Evolutionary conservation across 1,139 yeast species (phyloP).

Genomic region (Nakaseomyces kungkrabaensis): DNA sequence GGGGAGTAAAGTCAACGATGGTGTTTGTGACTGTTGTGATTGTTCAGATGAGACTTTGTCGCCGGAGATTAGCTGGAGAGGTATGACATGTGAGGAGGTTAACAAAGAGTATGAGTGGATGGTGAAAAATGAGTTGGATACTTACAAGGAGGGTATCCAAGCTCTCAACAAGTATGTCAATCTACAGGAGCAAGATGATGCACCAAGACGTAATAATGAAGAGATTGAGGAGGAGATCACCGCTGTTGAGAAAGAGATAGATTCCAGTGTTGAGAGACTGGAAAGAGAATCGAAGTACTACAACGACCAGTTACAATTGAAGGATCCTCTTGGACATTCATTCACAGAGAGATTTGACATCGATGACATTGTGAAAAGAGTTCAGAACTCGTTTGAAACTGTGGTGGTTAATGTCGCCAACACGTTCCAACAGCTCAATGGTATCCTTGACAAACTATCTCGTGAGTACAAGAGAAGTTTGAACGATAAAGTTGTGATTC

Average conservation of each 20-base stretch:
- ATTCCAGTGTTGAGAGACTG: slow-evolving; percentile 6
- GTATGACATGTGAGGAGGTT: slow-evolving; percentile 45
- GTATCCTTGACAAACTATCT: slow-evolving; percentile 24
- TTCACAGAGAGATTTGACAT: slow-evolving; percentile 18
- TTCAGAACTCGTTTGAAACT: slow-evolving; percentile 15
- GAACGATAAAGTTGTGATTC: slow-evolving; percentile 31
- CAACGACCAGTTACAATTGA: slow-evolving; percentile 12
- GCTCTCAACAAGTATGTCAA: slow-evolving; percentile 23
- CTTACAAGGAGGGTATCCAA: slow-evolving; percentile 19
- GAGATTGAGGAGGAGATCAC: slow-evolving; percentile 11
- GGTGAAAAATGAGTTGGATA: slow-evolving; percentile 21
- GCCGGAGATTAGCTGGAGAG: slow-evolving; percentile 10
- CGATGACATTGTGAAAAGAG: slow-evolving; percentile 8
- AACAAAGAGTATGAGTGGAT: slow-evolving; percentile 31
- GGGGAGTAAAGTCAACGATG: slow-evolving; percentile 63
- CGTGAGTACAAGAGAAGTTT: slow-evolving; percentile 27
- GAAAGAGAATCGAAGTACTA: slow-evolving; percentile 12
- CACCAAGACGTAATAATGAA: slow-evolving; percentile 9
- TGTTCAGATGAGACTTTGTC: slow-evolving; percentile 65
- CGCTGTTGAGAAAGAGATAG: neutral
- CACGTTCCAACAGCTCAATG: slow-evolving; percentile 19
- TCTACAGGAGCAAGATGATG: slow-evolving; percentile 14
- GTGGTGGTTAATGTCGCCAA: slow-evolving; percentile 15
- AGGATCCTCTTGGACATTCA: slow-evolving; percentile 18
- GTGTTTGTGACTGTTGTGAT: slow-evolving; percentile 96